Base-by-base conservation (phyloP, 2,329 filamentous ascomycete genomes). In the Cytospora chrysosperma region DNA sequence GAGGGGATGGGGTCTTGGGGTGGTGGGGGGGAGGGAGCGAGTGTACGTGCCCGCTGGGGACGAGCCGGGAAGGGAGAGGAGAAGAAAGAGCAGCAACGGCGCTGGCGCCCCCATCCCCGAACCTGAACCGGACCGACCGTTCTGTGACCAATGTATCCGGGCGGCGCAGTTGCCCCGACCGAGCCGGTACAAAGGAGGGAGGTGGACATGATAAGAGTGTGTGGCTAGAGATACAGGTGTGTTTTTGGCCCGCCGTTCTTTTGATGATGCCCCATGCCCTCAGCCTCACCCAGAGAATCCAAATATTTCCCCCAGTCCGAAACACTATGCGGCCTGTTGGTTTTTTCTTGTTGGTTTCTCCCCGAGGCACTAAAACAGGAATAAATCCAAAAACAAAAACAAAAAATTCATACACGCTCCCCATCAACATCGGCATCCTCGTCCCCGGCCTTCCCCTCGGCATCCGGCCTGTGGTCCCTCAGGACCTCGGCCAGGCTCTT, bases 401-500 rank as follows among this genome's bases (percentile, higher is more conserved):
- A 40, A 40, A 19, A 19, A 40, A 6, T 24, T 37, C 37, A 61
- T 19, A 15, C 37, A 26, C 1, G 32, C 27, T 21, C 40, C 21
- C 50, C 50, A 12, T 32, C 15, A 24, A 34, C 50, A 12, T 32
- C 15, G 19, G n/a, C 37, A 47, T 55, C 37, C 10, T 34, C 51
- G 10, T 49, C 51, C 34, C 63, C 63, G 21, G 53, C 13, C 60
- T 65, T 61, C 17, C 62, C 67, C 26, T 64, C 57, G 4, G 63
- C 62, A 6, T 37, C 61, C 4, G 51, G 53, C 37, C 61, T 61
- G 54, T 72, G 69, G 1, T 62, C 60, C n/a, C 68, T 67, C 26
- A 74, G 65, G 32, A 68, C 68, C 50, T 81, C 78, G 43, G 78
- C 77, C 65, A 83, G 72, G 21, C 74, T 71, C 61, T 76, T 75